phyloP scores from a whole-genome alignment of 116 monocot species.

The Zostera marina region DNA sequence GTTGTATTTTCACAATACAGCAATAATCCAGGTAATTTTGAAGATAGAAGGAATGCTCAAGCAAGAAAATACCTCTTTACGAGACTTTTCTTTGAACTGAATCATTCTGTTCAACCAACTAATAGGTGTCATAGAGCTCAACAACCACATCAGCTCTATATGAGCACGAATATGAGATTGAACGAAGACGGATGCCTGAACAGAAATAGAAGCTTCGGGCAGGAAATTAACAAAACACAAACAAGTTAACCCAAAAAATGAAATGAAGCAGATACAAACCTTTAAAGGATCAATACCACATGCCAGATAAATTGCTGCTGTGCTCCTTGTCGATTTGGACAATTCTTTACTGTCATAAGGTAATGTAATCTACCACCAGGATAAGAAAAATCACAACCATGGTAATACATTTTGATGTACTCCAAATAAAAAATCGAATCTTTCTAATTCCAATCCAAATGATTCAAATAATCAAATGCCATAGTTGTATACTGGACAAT shows the following conservation, averaged over 20 bases:
- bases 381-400: slow-evolving; percentile 3
- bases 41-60: slow-evolving; percentile 15
- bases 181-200: slow-evolving; percentile 84
- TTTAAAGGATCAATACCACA: slow-evolving; percentile 89
- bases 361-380: slow-evolving; percentile 48
- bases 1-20: too few relatives aligned
- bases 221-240: background rate
- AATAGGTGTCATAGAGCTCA: slow-evolving; percentile 75
- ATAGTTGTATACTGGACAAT: too few relatives aligned
- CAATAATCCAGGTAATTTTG: background rate
- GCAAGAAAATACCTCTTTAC: slow-evolving; percentile 68
- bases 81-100: slow-evolving; percentile 97
- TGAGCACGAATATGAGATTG: slow-evolving; percentile 94
- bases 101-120: slow-evolving; percentile 98
- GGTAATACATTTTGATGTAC: background rate
- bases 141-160: slow-evolving; percentile 94
- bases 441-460: background rate
- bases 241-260: background rate
- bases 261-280: slow-evolving; percentile 28
- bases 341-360: slow-evolving; percentile 63
- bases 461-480: background rate
- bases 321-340: slow-evolving; percentile 65
- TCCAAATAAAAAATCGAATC: background rate
- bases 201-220: background rate
- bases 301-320: slow-evolving; percentile 91